Base-by-base conservation (phyloP, 345 rosid species). In the Euphorbia lathyris region DNA sequence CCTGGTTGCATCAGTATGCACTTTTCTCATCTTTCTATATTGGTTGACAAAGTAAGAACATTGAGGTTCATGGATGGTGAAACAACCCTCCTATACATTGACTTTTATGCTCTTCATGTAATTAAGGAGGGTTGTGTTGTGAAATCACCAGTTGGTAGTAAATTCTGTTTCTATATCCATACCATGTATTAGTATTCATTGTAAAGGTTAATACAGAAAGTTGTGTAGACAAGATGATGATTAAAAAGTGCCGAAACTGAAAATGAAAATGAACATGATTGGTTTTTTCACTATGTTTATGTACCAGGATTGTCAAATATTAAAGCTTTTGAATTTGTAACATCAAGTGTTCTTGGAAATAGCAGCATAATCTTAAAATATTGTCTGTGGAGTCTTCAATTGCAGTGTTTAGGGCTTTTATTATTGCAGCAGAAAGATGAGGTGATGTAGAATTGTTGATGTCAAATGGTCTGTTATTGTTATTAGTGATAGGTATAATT, bases 1-100 rank as follows among this genome's bases (percentile, higher is more conserved):
- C 63, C 96, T 95, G 19, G 96, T 95, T 29, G 98, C 98, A 22
- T 92, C 99, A 12, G 90, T 90, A 20, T 95, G 99, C 92, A 87
- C 89, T 0, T 90, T 95, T 81, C 96, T 92, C 69, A 92, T 95
- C 65, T 83, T 95, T 70, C 83, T 95, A 70, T 92, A 95, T 76
- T 95, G 99, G 99, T 68, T 95, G 85, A 85, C 89, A 74, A 95
- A 92, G 89, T 92, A 79, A 82, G 67, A 78, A 70, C 73, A 42
- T 67, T 27, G 51, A 40, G 52, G 9, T 14, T 16, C 38, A 38
- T 55, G 68, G 80, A 58, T 27, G 52, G 82, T 14, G 73, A 48
- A 56, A 42, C 52, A 73, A 63, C 47, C 27, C 47, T 38, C 27
- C 47, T 29, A 25, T 43, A 58, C 61, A 7, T 36, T 40, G 29